Evolutionary conservation across 2,329 filamentous ascomycete genomes (phyloP).

Genomic region (Remersonia thermophila): DNA sequence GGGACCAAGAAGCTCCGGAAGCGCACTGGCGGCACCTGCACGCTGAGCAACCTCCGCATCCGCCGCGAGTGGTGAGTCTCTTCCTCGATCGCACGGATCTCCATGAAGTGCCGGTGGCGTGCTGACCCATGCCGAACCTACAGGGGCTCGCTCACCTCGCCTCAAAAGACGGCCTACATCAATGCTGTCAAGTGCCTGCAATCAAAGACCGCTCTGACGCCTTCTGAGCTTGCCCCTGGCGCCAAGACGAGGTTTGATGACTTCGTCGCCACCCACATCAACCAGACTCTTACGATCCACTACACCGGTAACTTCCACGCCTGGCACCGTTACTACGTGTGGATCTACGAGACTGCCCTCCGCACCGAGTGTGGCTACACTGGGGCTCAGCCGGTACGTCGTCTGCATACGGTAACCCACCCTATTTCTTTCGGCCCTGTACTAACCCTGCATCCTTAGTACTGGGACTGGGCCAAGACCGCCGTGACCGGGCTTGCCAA

Average conservation of each 20-base stretch:
- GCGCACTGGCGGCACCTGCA: constrained; percentile 2
- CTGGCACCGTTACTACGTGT: constrained; percentile 23
- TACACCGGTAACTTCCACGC: constrained; percentile 19
- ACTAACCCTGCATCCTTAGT: constrained; percentile 13
- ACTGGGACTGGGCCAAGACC: constrained; percentile 33
- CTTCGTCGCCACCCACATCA: constrained; percentile 24
- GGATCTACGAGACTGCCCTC: constrained; percentile 22
- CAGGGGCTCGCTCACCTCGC: constrained; percentile 17
- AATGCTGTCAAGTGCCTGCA: constrained; percentile 19
- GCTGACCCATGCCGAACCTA: no score
- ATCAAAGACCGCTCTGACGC: constrained; percentile 16
- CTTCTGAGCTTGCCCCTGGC: constrained; percentile 17
- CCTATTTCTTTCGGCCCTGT: no score
- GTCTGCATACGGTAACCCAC: no score
- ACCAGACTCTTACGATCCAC: constrained; percentile 17
- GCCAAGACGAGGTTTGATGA: constrained; percentile 21
- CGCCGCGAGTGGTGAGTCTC: constrained; percentile 1
- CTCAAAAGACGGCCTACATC: constrained; percentile 18
- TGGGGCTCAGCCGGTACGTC: constrained; percentile 21
- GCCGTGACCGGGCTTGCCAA: constrained; percentile 20
- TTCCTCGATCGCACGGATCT: no score
- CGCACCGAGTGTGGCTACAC: constrained; percentile 25
- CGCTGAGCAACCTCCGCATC: background rate
- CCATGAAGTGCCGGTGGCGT: no score
- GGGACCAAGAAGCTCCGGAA: background rate